Percentiles rank a stretch among this genome's conserved stretches.
These are phyloP conservation scores for Petunia hybrid DNA, from an alignment of 305 asterid genomes.

Conservation along the genomic window DNA sequence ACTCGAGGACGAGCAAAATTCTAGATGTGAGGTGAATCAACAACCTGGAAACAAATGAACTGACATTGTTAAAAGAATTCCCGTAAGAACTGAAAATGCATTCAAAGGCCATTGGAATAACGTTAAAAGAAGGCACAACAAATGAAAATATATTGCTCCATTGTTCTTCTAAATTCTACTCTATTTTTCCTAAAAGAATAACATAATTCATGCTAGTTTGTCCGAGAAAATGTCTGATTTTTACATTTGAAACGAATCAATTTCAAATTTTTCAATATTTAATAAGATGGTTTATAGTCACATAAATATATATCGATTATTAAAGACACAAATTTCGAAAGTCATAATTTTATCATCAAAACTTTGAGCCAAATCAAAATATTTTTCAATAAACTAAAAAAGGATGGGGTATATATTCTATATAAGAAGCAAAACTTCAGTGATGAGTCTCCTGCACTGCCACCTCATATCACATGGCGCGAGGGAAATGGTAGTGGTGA, in stretches of 20 bases:
- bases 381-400: too few species aligned
- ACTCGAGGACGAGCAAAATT: too few species aligned
- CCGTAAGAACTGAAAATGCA: constrained; percentile 73
- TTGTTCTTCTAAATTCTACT: neutral
- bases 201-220: too few species aligned
- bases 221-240: too few species aligned
- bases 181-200: too few species aligned
- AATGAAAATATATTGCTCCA: neutral
- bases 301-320: too few species aligned
- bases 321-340: too few species aligned
- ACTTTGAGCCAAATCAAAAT: too few species aligned
- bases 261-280: too few species aligned
- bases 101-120: constrained; percentile 82
- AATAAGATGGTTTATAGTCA: too few species aligned
- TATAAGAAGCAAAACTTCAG: neutral
- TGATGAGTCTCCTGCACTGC: neutral
- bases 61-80: constrained; percentile 63
- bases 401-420: neutral
- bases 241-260: too few species aligned
- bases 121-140: constrained; percentile 44
- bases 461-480: neutral
- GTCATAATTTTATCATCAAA: too few species aligned
- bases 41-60: constrained; percentile 71
- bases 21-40: constrained; percentile 44
- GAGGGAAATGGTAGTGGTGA: neutral